Evolutionary conservation across 2,329 filamentous ascomycete genomes (phyloP), one percentile per base, ranked within the genome.

Genomic region (Verticillium zaregamsianum): DNA sequence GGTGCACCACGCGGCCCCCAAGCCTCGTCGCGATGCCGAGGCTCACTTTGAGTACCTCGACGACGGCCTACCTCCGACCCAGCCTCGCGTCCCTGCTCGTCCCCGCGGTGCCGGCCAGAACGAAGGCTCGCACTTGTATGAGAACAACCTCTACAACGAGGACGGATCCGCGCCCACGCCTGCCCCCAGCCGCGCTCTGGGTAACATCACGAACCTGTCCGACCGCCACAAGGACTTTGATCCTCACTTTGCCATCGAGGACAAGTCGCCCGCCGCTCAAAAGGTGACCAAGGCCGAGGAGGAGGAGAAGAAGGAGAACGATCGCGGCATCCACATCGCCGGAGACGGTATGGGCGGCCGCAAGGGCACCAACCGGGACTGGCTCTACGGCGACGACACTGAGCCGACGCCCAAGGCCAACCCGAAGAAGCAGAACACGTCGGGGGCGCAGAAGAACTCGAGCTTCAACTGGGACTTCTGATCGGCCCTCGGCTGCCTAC

Each of bases 21-120:
- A 40, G 79, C 82, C 90, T 72, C 83, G 90, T 40, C 91, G 94
- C 63, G 91, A 96, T 69, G 89, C 90, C 20, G 88, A 93, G 71
- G 79, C 87, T 1, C 92, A 98, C 75, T 97, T 97, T 71, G 88
- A 95, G 64, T 85, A 97, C 69, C 81, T 86, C 60, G 93, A 98
- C 71, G 88, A 93, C 61, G 87, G 86, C 57, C 84, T 84, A 37
- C 84, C 85, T 58, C 77, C 80, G 17, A 81, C 79, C 8, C 79
- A 82, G 60, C 76, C 79, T 54, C 80, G 80, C 59, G 70, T 74
- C 57, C 71, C 76, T 58, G 76, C 74, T 57, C 79, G 80, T 58
- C 81, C 80, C 59, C 82, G 80, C 61, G 86, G 85, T 55, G 75
- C 80, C n/a, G 81, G 76, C 40, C 83, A 87, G 62, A 92, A 92